Conservation (phyloP, 768 basidiomycete species). For the Galerina marginata region DNA sequence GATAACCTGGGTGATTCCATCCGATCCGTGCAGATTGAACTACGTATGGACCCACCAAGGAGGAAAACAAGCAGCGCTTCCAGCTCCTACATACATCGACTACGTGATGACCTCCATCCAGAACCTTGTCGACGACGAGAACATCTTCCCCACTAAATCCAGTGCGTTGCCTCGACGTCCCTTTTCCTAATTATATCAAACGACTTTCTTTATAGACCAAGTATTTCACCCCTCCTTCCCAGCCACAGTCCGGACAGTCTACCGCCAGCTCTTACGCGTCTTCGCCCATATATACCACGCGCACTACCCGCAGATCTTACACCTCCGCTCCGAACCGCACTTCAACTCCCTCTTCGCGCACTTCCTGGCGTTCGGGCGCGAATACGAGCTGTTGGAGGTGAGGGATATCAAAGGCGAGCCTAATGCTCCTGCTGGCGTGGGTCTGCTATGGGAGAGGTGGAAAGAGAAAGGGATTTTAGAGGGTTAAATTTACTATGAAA, state of each 20-base stretch:
- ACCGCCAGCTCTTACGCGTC: slow-evolving; percentile 94
- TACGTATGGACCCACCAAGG: slow-evolving; percentile 95
- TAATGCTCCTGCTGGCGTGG: slow-evolving; percentile 69
- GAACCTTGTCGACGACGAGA: slow-evolving; percentile 92
- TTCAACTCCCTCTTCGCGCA: slow-evolving; percentile 98
- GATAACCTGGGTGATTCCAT: neutral
- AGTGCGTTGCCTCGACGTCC: slow-evolving; percentile 51
- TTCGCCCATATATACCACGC: slow-evolving; percentile 98
- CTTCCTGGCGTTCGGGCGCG: slow-evolving; percentile 93
- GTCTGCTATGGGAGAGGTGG: slow-evolving; percentile 88
- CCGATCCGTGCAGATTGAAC: slow-evolving; percentile 63
- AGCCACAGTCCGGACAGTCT: slow-evolving; percentile 89
- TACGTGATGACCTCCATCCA: slow-evolving; percentile 98
- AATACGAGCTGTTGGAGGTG: slow-evolving; percentile 89
- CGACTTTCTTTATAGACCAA: slow-evolving; percentile 52
- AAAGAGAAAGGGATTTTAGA: slow-evolving; percentile 79
- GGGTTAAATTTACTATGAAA: slow-evolving; percentile 33
- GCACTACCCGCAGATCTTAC: slow-evolving; percentile 89
- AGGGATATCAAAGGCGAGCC: slow-evolving; percentile 83
- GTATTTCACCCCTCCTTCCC: slow-evolving; percentile 90
- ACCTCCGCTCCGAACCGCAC: slow-evolving; percentile 92
- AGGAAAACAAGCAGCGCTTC: slow-evolving; percentile 84
- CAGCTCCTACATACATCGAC: slow-evolving; percentile 97
- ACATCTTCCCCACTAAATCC: slow-evolving; percentile 94
- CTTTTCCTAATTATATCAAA: neutral